These are phyloP conservation scores for Fragaria iinumae DNA, from an alignment of 306 rosid genomes.

Conservation along the genomic window DNA sequence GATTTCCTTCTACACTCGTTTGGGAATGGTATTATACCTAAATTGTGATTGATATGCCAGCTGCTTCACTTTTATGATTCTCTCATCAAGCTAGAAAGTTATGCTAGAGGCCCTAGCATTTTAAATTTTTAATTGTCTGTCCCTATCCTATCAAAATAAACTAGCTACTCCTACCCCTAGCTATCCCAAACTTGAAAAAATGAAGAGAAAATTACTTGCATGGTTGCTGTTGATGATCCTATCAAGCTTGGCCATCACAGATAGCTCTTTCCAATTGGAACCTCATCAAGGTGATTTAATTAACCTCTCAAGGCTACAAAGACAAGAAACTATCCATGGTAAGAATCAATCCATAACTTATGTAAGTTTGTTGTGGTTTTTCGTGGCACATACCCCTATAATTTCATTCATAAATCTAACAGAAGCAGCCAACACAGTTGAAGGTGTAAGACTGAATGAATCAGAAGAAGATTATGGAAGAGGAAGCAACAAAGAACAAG, in stretches of 20 bases:
- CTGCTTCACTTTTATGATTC: neutral
- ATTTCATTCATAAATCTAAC: neutral
- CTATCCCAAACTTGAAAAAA: neutral
- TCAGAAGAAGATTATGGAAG: neutral
- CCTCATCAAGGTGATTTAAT: neutral
- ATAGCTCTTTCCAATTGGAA: neutral
- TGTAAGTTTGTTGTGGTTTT: neutral
- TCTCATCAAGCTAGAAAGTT: neutral
- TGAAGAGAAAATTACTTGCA: neutral
- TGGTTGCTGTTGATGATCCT: constrained; percentile 15
- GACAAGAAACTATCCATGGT: constrained; percentile 8
- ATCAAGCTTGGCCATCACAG: neutral
- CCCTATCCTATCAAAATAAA: neutral
- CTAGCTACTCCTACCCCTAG: no score
- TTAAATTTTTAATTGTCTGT: neutral
- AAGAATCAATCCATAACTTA: neutral
- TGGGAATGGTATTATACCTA: neutral
- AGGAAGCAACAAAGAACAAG: neutral
- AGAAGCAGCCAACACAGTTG: neutral
- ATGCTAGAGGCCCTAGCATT: neutral
- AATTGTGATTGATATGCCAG: neutral
- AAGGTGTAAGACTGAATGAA: neutral
- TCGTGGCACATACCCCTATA: no score
- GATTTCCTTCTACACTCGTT: neutral
- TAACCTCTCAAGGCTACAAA: constrained; percentile 8